Evolutionary conservation across 331 rosid species (phyloP).

Genomic region (Stylosanthes scabra): DNA sequence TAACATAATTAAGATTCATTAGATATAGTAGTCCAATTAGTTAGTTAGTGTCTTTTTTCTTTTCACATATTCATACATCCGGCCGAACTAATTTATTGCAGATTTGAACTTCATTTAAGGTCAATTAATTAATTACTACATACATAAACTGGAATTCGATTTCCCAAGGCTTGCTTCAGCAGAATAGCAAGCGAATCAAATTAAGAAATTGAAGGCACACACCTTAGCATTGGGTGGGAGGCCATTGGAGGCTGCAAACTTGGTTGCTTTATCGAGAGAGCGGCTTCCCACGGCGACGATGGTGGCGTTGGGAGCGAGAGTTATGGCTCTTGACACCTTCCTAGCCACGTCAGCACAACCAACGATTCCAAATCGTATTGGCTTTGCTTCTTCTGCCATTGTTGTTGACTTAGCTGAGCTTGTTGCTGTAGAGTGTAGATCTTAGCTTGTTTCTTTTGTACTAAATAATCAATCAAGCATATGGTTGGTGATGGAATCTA

Average conservation of each 20-base stretch:
- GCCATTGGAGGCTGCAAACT: slow-evolving; percentile 47
- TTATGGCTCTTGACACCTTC: slow-evolving; percentile 66
- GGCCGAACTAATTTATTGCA: too few species aligned
- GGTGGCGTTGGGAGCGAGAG: slow-evolving; percentile 55
- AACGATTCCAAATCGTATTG: slow-evolving; percentile 47
- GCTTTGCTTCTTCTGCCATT: not conserved
- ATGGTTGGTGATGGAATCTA: too few species aligned
- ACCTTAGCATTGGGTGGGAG: slow-evolving; percentile 35
- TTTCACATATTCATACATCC: too few species aligned
- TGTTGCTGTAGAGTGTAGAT: not conserved
- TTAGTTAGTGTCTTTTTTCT: too few species aligned
- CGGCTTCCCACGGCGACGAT: slow-evolving; percentile 65
- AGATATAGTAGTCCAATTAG: too few species aligned
- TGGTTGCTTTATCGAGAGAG: slow-evolving; percentile 58
- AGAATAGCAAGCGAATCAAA: too few species aligned
- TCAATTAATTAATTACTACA: too few species aligned
- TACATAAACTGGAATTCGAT: too few species aligned
- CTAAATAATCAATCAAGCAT: too few species aligned
- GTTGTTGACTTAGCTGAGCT: not conserved
- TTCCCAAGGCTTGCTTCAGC: too few species aligned
- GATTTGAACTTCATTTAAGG: too few species aligned
- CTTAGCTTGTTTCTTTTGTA: not conserved
- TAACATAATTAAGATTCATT: not conserved
- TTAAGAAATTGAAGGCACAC: not conserved
- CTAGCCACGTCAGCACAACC: slow-evolving; percentile 61